These are phyloP conservation scores for Solanum habrochaites DNA, from an alignment of 257 asterid species.

Conservation along the genomic window DNA sequence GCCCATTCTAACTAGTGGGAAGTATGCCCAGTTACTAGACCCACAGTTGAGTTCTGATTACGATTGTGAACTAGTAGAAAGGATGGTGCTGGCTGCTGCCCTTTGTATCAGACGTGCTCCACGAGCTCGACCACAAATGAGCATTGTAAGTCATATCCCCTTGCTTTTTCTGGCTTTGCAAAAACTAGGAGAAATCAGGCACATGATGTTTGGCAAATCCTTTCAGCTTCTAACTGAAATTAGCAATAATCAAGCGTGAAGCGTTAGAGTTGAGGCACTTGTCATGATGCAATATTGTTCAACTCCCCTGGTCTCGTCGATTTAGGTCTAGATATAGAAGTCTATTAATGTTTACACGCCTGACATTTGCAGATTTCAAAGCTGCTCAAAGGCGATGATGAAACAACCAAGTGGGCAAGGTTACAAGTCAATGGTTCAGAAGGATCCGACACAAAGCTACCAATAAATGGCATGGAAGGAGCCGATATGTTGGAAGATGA, in stretches of 20 bases:
- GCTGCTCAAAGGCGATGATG: slow-evolving; percentile 77
- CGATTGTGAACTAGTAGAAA: slow-evolving; percentile 57
- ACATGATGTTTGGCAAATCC: background rate
- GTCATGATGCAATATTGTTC: background rate
- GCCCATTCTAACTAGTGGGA: slow-evolving; percentile 55
- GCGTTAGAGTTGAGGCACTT: background rate
- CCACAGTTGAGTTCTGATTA: slow-evolving; percentile 46
- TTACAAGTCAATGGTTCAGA: slow-evolving; percentile 49
- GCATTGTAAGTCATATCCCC: slow-evolving; percentile 43
- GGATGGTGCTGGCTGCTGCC: slow-evolving; percentile 79
- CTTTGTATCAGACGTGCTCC: slow-evolving; percentile 86
- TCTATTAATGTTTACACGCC: background rate
- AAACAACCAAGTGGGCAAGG: slow-evolving; percentile 61
- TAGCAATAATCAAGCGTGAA: background rate
- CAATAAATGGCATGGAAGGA: slow-evolving; percentile 27
- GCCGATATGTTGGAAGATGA: slow-evolving; percentile 59
- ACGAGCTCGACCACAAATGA: slow-evolving; percentile 87
- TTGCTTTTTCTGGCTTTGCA: background rate
- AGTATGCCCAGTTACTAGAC: slow-evolving; percentile 48
- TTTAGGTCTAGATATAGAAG: background rate
- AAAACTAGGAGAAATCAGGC: background rate
- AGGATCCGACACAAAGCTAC: slow-evolving; percentile 16
- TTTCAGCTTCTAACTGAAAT: background rate
- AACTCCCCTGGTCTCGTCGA: background rate
- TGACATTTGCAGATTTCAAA: slow-evolving; percentile 35